Evolutionary conservation across 2,329 filamentous ascomycete genomes (phyloP), one percentile per base, ranked within the genome.

Genomic region (Cercospora canescens): DNA sequence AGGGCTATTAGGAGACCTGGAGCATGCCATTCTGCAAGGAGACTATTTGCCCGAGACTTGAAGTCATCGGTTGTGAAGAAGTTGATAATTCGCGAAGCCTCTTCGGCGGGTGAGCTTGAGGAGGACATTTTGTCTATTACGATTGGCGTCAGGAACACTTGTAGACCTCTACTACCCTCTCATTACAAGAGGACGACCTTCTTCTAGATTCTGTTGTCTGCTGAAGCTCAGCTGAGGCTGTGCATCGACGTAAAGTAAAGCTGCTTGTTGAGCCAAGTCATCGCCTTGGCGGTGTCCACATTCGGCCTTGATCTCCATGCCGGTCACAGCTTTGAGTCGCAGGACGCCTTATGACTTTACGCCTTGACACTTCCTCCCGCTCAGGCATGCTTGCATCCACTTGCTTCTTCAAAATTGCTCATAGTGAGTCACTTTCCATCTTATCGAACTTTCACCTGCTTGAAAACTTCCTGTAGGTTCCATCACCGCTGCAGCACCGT

Each of bases 1-100:
- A 86, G 77, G 0, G 81, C 82, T 21, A 86, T 77, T 1, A 84
- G 78, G 6, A 86, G 61, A 0, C 83, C 85, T 1, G 84, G 84
- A 7, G 65, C 54, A 35, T 69, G 67, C 68, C 64, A 67, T 59
- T 62, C 61, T 39, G 37, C 41, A 21, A 64, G 35, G 6, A 66
- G 52, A 14, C 50, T 41, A 1, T 62, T 34, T 32, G 62, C 60
- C 8, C 48, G 63, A 7, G 8, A 32, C 18, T 64, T 61, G 64
- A 69, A 69, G 21, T 28, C 16, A 6, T 57, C 18, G n/a, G 67
- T 63, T 8, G 50, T 66, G 61, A 69, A 66, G 58, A 34, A 28
- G 14, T 60, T 37, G 48, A 66, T 64, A 12, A 37, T 59, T 26
- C 12, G 37, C 3, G 14, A 6, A 8, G 7, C 6, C 21, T 48